phyloP scores from a whole-genome alignment of 495 filamentous ascomycete species.

The Penicillium odoratum region DNA sequence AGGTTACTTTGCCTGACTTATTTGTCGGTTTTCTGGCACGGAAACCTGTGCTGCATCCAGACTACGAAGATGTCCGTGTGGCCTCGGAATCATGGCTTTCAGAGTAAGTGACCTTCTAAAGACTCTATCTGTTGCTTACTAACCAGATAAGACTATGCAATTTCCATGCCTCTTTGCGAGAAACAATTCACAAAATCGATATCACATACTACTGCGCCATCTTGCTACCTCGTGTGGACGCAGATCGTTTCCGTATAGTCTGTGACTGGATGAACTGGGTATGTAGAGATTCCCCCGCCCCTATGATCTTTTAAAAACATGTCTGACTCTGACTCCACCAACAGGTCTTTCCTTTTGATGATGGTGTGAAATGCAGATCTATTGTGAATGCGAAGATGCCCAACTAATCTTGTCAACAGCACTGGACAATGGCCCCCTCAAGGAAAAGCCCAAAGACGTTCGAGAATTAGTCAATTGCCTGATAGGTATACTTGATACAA shows the following conservation, averaged over 20 bases:
- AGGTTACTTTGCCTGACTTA: constrained; percentile 4
- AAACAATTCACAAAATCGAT: background rate
- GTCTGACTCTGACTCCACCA: background rate
- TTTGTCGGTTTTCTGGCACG: background rate
- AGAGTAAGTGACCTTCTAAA: background rate
- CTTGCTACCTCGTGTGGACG: background rate
- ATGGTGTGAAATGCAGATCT: background rate
- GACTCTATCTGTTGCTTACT: background rate
- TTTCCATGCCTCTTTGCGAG: background rate
- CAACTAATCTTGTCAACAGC: background rate
- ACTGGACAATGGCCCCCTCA: constrained; percentile 5
- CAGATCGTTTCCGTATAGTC: background rate
- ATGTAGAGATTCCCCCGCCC: background rate
- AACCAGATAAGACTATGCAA: background rate
- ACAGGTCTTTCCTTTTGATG: constrained; percentile 8
- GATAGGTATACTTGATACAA: background rate
- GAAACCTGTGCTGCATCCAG: background rate
- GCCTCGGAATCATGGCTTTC: background rate
- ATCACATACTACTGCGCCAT: background rate
- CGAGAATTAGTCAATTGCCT: background rate
- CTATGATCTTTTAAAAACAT: background rate
- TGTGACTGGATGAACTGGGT: constrained; percentile 9
- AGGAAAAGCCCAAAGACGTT: background rate
- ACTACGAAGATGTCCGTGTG: background rate
- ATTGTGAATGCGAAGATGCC: background rate